These are phyloP conservation scores for Suillus luteus DNA, from an alignment of 768 basidiomycete genomes.

Conservation along the genomic window DNA sequence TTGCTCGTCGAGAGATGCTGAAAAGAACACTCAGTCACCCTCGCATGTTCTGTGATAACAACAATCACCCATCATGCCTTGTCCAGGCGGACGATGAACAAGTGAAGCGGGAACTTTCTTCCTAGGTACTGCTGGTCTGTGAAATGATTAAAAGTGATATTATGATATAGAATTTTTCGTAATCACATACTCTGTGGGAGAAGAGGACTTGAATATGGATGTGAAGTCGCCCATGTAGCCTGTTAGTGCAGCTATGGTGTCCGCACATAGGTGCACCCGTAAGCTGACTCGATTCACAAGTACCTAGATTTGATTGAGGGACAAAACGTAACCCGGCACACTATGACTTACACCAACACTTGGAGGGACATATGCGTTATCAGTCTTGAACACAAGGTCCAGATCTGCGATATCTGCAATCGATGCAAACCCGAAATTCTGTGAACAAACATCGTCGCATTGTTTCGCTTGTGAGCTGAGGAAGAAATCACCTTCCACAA, in stretches of 20 bases:
- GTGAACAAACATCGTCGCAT: slow-evolving; percentile 12
- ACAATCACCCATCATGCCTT: slow-evolving; percentile 31
- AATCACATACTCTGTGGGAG: slow-evolving; percentile 29
- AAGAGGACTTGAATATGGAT: slow-evolving; percentile 40
- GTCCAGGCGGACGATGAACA: slow-evolving; percentile 8
- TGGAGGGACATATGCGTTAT: slow-evolving; percentile 32
- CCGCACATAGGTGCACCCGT: slow-evolving; percentile 74
- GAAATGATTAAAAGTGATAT: neutral
- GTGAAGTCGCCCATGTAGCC: slow-evolving; percentile 56
- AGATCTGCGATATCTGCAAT: slow-evolving; percentile 59
- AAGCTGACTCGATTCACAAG: slow-evolving; percentile 54
- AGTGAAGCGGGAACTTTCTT: slow-evolving; percentile 9
- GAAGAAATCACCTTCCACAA: slow-evolving; percentile 65
- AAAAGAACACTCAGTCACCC: slow-evolving; percentile 12
- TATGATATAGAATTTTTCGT: no score
- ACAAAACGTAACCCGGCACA: neutral
- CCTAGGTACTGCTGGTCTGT: slow-evolving; percentile 12
- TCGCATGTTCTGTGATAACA: neutral
- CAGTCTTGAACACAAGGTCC: slow-evolving; percentile 42
- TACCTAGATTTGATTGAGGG: slow-evolving; percentile 43
- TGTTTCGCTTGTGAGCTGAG: slow-evolving; percentile 4
- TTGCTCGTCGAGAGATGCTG: slow-evolving; percentile 79
- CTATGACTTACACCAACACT: slow-evolving; percentile 41
- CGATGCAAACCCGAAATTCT: slow-evolving; percentile 71
- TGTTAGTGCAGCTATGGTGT: slow-evolving; percentile 63